Conservation (phyloP, 768 basidiomycete genomes). For the Lentinula aciculospora region DNA sequence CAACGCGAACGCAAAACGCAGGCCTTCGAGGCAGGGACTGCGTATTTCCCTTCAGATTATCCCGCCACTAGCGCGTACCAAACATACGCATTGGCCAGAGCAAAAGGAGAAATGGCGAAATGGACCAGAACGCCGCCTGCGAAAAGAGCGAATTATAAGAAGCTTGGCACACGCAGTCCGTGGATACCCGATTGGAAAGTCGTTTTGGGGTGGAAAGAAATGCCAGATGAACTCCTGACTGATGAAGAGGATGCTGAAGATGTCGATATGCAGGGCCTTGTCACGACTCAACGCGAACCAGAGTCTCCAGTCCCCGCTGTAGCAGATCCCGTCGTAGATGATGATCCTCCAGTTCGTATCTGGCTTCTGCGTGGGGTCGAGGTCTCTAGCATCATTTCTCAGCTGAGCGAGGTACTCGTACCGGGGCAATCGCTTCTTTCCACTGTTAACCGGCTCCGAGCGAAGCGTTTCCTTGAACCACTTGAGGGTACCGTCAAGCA, state of each 20-base stretch:
- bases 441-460: conserved; percentile 55
- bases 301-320: conserved; percentile 7
- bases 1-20: conserved; percentile 80
- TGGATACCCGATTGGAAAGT: conserved; percentile 75
- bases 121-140: conserved; percentile 87
- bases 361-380: conserved; percentile 71
- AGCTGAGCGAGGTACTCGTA: conserved; percentile 29
- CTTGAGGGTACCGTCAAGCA: conserved; percentile 27
- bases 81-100: conserved; percentile 41
- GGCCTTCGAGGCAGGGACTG: conserved; percentile 70
- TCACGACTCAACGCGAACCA: conserved; percentile 56
- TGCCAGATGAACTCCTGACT: conserved; percentile 7
- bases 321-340: conserved; percentile 19
- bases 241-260: conserved; percentile 10
- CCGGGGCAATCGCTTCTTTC: conserved; percentile 39
- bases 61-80: conserved; percentile 54
- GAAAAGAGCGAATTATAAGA: conserved; percentile 71
- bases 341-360: conserved; percentile 23
- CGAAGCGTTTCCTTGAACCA: conserved; percentile 42
- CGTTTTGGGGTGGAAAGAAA: conserved; percentile 47
- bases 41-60: conserved; percentile 81
- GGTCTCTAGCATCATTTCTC: conserved; percentile 38
- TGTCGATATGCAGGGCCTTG: conserved; percentile 21
- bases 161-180: conserved; percentile 60
- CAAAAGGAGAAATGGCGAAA: conserved; percentile 42